Evolutionary conservation across 768 basidiomycete genomes (phyloP).

Genomic region (Termitomyces sp.): DNA sequence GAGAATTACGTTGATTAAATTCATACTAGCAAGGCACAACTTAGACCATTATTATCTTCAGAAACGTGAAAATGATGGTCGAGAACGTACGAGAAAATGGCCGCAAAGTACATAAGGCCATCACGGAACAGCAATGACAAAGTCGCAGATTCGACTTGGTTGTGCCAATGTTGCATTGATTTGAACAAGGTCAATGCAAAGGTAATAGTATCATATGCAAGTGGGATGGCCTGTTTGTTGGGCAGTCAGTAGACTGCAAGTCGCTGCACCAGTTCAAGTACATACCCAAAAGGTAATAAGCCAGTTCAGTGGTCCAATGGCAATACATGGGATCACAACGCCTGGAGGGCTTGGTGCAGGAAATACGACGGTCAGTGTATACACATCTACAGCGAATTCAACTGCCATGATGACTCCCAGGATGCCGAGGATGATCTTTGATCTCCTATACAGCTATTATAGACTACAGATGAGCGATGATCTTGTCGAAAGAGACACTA

Average conservation of each 20-base stretch:
- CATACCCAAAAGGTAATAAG: slow-evolving; percentile 21
- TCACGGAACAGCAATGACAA: slow-evolving; percentile 13
- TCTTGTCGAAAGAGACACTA: neutral
- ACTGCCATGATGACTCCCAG: slow-evolving; percentile 12
- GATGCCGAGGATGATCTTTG: slow-evolving; percentile 7
- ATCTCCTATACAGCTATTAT: slow-evolving; percentile 17
- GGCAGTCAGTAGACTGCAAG: neutral
- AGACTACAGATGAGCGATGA: neutral
- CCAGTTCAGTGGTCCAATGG: slow-evolving; percentile 20
- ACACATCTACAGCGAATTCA: slow-evolving; percentile 14
- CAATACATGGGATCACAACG: slow-evolving; percentile 17
- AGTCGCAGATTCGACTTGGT: slow-evolving; percentile 2
- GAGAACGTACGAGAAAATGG: slow-evolving; percentile 16
- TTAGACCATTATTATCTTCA: no score
- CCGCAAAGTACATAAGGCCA: slow-evolving; percentile 23
- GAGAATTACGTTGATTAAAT: slow-evolving; percentile 19
- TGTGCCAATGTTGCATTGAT: slow-evolving; percentile 4
- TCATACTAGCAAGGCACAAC: slow-evolving; percentile 13
- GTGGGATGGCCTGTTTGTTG: neutral
- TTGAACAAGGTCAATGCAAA: slow-evolving; percentile 12
- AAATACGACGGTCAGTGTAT: slow-evolving; percentile 15
- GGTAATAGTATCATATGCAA: slow-evolving; percentile 15
- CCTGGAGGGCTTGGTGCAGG: slow-evolving; percentile 14
- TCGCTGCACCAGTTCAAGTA: neutral
- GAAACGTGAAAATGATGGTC: neutral